Evolutionary conservation across 2,329 filamentous ascomycete species (phyloP).

Genomic region (Xylogone sp.): DNA sequence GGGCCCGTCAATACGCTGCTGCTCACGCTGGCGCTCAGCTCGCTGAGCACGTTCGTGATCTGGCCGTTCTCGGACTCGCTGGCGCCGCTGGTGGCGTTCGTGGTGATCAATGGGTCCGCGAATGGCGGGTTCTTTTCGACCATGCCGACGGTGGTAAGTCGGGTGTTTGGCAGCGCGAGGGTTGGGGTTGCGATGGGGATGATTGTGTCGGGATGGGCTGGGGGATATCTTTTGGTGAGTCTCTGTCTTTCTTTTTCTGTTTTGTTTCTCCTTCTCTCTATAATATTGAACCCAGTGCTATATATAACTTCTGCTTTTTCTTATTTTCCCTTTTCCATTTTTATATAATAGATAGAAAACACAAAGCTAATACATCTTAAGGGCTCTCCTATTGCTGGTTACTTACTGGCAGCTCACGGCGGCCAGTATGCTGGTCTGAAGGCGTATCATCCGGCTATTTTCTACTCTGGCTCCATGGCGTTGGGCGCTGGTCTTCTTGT

Average conservation of each 20-base stretch:
- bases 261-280: no score
- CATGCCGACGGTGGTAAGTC: conserved; percentile 59
- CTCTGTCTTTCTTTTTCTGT: not conserved
- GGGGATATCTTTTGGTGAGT: conserved; percentile 56
- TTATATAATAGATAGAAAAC: no score
- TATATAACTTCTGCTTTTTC: no score
- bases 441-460: conserved; percentile 58
- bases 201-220: conserved; percentile 57
- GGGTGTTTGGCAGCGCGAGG: conserved; percentile 52
- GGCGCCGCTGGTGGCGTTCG: conserved; percentile 51
- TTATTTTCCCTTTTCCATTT: no score
- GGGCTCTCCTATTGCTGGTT: conserved; percentile 58
- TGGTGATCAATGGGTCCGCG: conserved; percentile 54
- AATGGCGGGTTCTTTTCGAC: conserved; percentile 63
- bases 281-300: no score
- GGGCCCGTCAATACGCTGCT: conserved; percentile 54
- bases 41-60: conserved; percentile 54
- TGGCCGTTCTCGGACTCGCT: conserved; percentile 57
- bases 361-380: conserved; percentile 14
- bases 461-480: conserved; percentile 54
- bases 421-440: conserved; percentile 44
- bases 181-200: conserved; percentile 57
- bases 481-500: conserved; percentile 41
- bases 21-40: conserved; percentile 45
- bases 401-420: conserved; percentile 52